Evolutionary conservation across 345 rosid species (phyloP).

Genomic region (Gynandropsis gynandra): DNA sequence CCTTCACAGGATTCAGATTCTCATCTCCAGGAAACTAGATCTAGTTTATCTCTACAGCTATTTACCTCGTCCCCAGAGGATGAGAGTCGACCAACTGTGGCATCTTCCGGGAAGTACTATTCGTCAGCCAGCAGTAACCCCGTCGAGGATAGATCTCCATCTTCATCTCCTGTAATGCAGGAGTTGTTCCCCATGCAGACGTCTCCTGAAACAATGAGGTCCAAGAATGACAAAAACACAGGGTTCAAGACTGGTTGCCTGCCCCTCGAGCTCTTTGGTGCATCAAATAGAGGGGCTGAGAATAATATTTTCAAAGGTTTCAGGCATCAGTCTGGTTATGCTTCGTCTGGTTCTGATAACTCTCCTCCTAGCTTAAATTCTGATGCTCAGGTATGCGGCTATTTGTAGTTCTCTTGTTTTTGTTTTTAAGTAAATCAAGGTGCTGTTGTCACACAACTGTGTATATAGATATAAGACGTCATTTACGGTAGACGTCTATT

Average conservation of each 20-base stretch:
- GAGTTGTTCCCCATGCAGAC: conserved; percentile 71
- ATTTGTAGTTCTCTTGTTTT: conserved; percentile 3
- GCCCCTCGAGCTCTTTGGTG: conserved; percentile 74
- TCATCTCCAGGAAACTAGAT: conserved; percentile 44
- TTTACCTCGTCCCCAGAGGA: conserved; percentile 71
- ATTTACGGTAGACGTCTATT: conserved; percentile 8
- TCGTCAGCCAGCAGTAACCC: conserved; percentile 92
- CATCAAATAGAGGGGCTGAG: conserved; percentile 36
- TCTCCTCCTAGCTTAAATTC: conserved; percentile 74
- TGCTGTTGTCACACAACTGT: not conserved
- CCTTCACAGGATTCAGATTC: conserved; percentile 67
- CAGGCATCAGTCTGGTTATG: conserved; percentile 60
- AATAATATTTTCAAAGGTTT: conserved; percentile 43
- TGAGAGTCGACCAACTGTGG: conserved; percentile 57
- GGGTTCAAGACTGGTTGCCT: conserved; percentile 35
- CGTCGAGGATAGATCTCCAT: conserved; percentile 61
- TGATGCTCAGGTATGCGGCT: conserved; percentile 57
- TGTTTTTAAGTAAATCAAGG: too few species aligned
- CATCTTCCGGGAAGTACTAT: conserved; percentile 69
- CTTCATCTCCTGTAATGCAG: conserved; percentile 71
- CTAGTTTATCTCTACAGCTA: conserved; percentile 66
- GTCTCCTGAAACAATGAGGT: conserved; percentile 43
- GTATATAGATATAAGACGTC: not conserved
- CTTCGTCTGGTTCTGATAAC: conserved; percentile 88
- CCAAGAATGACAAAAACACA: conserved; percentile 38